Conservation (phyloP, 192 early-diverging fungal species). For the Chytriomyces hyalinus region DNA sequence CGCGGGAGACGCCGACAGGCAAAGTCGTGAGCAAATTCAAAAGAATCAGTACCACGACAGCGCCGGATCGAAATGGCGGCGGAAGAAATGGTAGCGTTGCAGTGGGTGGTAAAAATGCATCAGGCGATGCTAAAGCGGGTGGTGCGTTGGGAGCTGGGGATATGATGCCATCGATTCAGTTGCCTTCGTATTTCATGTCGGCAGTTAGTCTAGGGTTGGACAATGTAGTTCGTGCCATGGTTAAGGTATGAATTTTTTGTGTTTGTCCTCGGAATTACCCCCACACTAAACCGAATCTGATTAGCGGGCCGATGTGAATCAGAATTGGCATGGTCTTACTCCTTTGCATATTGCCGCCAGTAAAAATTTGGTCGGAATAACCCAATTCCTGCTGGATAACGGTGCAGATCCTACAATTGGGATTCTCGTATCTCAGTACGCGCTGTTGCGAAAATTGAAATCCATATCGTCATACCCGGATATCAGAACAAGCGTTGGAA, state of each 20-base stretch:
- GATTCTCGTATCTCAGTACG: conserved; percentile 45
- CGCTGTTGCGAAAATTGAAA: conserved; percentile 49
- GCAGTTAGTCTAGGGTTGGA: conserved; percentile 55
- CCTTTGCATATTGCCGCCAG: conserved; percentile 51
- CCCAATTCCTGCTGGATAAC: conserved; percentile 49
- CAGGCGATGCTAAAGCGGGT: neutral
- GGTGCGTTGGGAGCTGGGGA: conserved; percentile 9
- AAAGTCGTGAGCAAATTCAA: conserved; percentile 34
- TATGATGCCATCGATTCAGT: conserved; percentile 24
- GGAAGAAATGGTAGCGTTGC: no score
- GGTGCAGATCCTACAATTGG: conserved; percentile 50
- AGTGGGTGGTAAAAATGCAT: neutral
- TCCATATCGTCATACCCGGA: conserved; percentile 8
- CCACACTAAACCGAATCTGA: neutral
- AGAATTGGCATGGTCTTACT: conserved; percentile 59
- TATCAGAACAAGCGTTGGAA: no score
- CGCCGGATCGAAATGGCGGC: no score
- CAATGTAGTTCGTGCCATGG: conserved; percentile 52
- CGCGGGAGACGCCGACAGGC: conserved; percentile 22
- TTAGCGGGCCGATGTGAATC: conserved; percentile 50
- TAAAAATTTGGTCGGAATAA: conserved; percentile 41
- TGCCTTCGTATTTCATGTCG: conserved; percentile 60
- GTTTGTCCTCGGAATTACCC: neutral
- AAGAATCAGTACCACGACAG: neutral
- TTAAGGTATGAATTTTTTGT: conserved; percentile 47